Evolutionary conservation across 2,329 filamentous ascomycete species (phyloP).

Genomic region (Ceratocystis cubensis): DNA sequence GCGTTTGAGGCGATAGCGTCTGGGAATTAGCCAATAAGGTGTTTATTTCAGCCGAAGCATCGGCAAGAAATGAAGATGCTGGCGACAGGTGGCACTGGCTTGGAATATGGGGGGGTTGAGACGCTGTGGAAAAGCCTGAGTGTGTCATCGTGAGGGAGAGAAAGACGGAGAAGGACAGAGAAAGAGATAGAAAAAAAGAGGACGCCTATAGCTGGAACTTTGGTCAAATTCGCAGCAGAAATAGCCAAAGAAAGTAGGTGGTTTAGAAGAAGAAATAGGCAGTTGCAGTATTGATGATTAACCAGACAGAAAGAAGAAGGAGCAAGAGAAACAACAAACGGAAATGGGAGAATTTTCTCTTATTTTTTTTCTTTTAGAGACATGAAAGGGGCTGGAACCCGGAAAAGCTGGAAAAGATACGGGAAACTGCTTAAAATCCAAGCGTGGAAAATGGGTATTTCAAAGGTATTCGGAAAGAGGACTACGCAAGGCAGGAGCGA

Average conservation of each 20-base stretch:
- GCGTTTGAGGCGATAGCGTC: not conserved
- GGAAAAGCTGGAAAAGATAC: not conserved
- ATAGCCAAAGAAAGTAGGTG: not conserved
- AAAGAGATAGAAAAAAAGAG: not conserved
- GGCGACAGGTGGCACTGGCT: not conserved
- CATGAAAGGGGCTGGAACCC: conserved; percentile 1
- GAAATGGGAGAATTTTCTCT: not conserved
- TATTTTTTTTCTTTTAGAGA: not conserved
- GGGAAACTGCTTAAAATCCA: not conserved
- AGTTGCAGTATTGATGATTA: not conserved
- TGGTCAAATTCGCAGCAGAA: not conserved
- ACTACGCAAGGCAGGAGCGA: not conserved
- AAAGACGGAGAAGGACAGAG: not conserved
- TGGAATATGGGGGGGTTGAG: not conserved
- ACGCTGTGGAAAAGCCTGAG: not conserved
- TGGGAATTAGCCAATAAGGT: conserved; percentile 12
- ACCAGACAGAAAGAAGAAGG: conserved; percentile 1
- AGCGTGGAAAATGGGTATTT: not conserved
- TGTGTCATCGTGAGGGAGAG: conserved; percentile 11
- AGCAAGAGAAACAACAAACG: conserved; percentile 6
- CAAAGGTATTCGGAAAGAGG: not conserved
- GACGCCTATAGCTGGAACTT: not conserved
- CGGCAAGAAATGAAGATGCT: conserved; percentile 15
- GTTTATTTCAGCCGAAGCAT: conserved; percentile 17
- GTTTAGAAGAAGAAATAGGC: too few relatives aligned